Base-by-base conservation (phyloP, 2,329 filamentous ascomycete species). In the Dothistroma pini region DNA sequence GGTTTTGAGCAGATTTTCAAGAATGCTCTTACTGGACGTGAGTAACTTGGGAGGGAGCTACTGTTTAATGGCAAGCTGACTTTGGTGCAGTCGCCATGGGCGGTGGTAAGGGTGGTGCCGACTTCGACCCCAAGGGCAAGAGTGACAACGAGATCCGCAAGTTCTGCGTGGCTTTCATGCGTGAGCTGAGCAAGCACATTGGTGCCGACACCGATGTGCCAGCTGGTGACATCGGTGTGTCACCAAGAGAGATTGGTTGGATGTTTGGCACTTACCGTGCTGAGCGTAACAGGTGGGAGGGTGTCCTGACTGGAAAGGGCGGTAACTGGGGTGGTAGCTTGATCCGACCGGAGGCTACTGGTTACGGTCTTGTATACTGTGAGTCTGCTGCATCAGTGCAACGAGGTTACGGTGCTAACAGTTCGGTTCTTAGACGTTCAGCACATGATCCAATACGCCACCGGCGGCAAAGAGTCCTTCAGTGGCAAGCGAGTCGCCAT, bases 1-100 rank as follows among this genome's bases (percentile, higher is more conserved):
- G 95, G 93, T 68, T 97, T 97, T 74, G 95, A 99, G 87, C 95
- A 97, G 83, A 96, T 93, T 81, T 97, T 97, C 86, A 97, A 97
- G 86, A 97, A 97, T 90, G 95, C 95, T 69, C 83, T 97, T 70
- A 97, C 95, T 64, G 95, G 95, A 75, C 81, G 89, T 93, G 82
- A 83, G 90, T 86, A 51, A 34, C 22, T 34, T 25, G 22, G 16
- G 31, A 21, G 34, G n/a, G 52, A 12, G 8, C 16, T 25, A 60
- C 21, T 31, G 29, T 21, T 16, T 34, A 14, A 60, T 57, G 25
- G 57, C 2, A 29, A 25, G 48, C 55, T 68, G 60, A 65, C 50
- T 51, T 35, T 38, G 48, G 34, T 31, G 32, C 59, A 90, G 87
- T 96, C 74, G 91, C 86, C 82, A 97, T 99, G 87, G 95, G 95